Base-by-base conservation (phyloP, 306 rosid genomes). In the Quercus gilva region DNA sequence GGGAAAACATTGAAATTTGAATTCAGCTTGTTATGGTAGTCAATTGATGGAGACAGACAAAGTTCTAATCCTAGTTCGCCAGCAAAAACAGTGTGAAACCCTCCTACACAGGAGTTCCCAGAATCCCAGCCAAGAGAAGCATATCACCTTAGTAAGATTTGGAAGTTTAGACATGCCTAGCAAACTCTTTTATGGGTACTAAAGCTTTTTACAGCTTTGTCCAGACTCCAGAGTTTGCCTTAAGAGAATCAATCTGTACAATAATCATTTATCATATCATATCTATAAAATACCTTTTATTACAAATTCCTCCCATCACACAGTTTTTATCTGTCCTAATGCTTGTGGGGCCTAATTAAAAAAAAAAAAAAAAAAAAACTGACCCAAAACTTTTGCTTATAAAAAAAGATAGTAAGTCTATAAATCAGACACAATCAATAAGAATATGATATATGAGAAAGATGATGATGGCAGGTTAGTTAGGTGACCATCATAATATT, bases 41-140 rank as follows among this genome's bases (percentile, higher is more conserved):
- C 52, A 55, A 63, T n/a, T 76, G 69, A 31, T 41, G 10, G 4
- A 51, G 76, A 55, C 4, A 51, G 28, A 64, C 58, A 70, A 20
- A 64, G 74, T n/a, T 71, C 63, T 69, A 71, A 75, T 23, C 65
- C 68, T 70, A 64, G 71, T 81, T 45, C 52, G 4, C 53, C 33
- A 25, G 68, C 68, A 23, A 25, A 25, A 60, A 26, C 21, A 18
- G 68, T 60, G 69, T 29, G 33, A 59, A 59, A 23, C 14, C 67
- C 33, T 59, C 31, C 53, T 49, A 12, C 67, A 59, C 8, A 25
- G 4, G 33, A 21, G 33, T 58, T 26, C 29, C 28, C 64, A 41
- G 17, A 49, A 10, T 13, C 53, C 53, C 20, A 14, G 69, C n/a
- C 9, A 63, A 28, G 37, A 63, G 25, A 65, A 31, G 71, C 19